Conservation (phyloP, 805 yeast genomes). For the Teunomyces pallodes region DNA sequence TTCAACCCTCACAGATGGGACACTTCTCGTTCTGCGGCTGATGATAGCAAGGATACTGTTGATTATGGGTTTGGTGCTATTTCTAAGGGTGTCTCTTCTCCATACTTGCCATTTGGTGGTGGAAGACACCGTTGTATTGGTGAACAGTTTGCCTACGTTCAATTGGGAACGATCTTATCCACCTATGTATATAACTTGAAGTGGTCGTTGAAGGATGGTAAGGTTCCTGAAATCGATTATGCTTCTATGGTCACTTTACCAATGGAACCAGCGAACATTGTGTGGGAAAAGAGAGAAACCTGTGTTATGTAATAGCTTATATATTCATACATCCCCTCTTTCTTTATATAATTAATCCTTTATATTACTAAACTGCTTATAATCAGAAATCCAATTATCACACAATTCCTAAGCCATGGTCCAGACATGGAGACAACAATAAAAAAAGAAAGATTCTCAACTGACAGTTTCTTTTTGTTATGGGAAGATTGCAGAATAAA, state of each 20-base stretch:
- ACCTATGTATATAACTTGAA: constrained; percentile 71
- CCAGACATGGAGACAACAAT: too few species aligned
- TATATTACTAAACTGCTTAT: background rate
- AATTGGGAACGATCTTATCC: constrained; percentile 80
- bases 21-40: constrained; percentile 8
- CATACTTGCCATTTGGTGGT: constrained; percentile 97
- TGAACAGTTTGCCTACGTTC: constrained; percentile 95
- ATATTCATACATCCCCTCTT: background rate
- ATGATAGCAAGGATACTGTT: constrained; percentile 41
- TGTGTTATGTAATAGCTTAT: constrained; percentile 9
- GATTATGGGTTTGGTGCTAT: constrained; percentile 98
- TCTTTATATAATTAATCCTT: background rate
- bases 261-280: constrained; percentile 64
- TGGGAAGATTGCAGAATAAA: too few species aligned
- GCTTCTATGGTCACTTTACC: constrained; percentile 94
- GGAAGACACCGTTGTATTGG: constrained; percentile 99
- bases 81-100: constrained; percentile 92
- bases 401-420: too few species aligned
- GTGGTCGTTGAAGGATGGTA: constrained; percentile 57
- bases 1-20: constrained; percentile 91
- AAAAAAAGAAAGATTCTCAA: too few species aligned
- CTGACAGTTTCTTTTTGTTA: too few species aligned
- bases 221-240: constrained; percentile 69
- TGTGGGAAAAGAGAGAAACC: constrained; percentile 65
- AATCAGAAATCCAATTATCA: too few species aligned